Percentiles rank a stretch among this genome's conserved stretches.
Conservation (phyloP, 2,329 filamentous ascomycete genomes). For the Podosphaera fusca region DNA sequence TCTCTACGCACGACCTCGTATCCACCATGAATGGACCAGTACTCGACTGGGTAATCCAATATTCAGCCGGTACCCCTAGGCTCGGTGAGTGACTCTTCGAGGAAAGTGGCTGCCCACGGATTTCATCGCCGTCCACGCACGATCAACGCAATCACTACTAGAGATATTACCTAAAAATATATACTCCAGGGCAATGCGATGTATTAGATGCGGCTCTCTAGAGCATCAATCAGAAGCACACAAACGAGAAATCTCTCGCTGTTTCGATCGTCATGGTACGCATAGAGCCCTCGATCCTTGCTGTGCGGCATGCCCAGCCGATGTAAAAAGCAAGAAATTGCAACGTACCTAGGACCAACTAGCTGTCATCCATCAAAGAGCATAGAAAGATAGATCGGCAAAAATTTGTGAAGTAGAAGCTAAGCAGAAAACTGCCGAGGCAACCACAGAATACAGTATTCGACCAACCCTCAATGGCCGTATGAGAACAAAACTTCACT, state of each 20-base stretch:
- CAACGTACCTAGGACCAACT: background rate
- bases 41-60: background rate
- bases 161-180: background rate
- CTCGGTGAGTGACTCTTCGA: background rate
- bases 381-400: background rate
- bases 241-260: background rate
- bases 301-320: background rate
- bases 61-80: background rate
- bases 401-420: background rate
- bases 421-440: background rate
- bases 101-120: background rate
- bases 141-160: background rate
- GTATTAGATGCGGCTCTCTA: background rate
- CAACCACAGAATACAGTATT: background rate
- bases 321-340: background rate
- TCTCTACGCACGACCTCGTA: too few species aligned
- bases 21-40: background rate
- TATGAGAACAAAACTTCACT: background rate
- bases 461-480: background rate
- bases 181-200: background rate
- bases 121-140: background rate
- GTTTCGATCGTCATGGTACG: background rate
- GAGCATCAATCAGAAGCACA: background rate
- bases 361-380: background rate
- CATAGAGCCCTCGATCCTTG: background rate